Base-by-base conservation (phyloP, 257 asterid species). In the Coffea eugenioides region DNA sequence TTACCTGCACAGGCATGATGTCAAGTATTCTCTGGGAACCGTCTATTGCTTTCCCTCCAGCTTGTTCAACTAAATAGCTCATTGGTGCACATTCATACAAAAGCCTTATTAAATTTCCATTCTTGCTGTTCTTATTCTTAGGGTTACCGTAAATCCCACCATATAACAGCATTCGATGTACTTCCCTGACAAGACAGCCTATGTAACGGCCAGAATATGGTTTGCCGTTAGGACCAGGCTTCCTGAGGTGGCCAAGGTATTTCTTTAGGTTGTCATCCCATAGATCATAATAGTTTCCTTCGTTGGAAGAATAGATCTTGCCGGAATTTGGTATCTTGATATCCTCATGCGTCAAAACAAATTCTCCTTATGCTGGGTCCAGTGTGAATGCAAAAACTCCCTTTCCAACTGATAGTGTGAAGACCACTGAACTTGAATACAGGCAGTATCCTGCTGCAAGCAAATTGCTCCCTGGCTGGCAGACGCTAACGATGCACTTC, bases 91-190 rank as follows among this genome's bases (percentile, higher is more conserved):
- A 94, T 82, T 94, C 97, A 75, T 92, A 94, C 91, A 92, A 80
- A 68, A 92, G 88, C 83, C 98, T 27, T 27, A 27, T 86, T 62
- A 91, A 77, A 77, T 94, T 94, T 72, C 97, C 97, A 16, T 64
- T 92, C 88, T 84, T 90, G 86, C 83, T 86, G 69, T 91, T 91
- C 78, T 76, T 88, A 83, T 94, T 88, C 80, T 89, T 79, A 0
- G 98, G 98, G 73, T 92, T 89, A 14, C 98, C 98, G 80, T 92
- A 91, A 25, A 94, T 84, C 6, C 97, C 98, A 3, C 98, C 98
- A 25, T 85, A 87, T 20, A 94, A 76, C 87, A 94, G 67, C 91
- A 88, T 87, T 62, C 97, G 77, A 69, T 94, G 98, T 62, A 92
- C 83, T 81, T 94, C 97, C 20, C 97, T 97, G 25, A 92, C 97